Evolutionary conservation across 2,329 filamentous ascomycete genomes (phyloP).

Genomic region (Thelonectria rubi): DNA sequence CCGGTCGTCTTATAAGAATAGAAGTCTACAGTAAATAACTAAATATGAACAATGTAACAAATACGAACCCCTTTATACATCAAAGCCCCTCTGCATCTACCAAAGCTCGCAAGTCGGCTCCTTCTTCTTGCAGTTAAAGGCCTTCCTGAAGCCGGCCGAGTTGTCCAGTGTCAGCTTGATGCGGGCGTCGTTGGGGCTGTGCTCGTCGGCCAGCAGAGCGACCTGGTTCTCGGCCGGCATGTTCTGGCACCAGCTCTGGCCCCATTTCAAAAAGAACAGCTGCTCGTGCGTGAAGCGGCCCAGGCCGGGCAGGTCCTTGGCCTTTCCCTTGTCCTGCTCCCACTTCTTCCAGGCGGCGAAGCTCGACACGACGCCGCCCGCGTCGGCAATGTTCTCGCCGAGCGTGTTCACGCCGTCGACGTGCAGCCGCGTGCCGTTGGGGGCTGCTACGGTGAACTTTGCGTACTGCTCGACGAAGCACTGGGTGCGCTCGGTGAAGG

Average conservation of each 20-base stretch:
- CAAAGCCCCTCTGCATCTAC: constrained; percentile 49
- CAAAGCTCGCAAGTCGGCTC: constrained; percentile 76
- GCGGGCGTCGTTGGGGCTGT: constrained; percentile 70
- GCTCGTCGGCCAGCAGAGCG: constrained; percentile 67
- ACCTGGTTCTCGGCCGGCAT: constrained; percentile 66
- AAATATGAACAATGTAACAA: background rate
- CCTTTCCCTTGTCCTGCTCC: constrained; percentile 57
- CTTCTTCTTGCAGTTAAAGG: constrained; percentile 71
- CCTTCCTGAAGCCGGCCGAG: constrained; percentile 72
- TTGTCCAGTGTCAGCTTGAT: constrained; percentile 72
- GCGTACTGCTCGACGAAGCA: constrained; percentile 76
- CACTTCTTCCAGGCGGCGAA: constrained; percentile 73
- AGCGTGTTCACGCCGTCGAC: constrained; percentile 72
- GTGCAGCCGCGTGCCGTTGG: constrained; percentile 64
- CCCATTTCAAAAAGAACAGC: constrained; percentile 74
- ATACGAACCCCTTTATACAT: background rate
- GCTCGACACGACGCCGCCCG: constrained; percentile 70
- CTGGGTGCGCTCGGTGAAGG: constrained; percentile 66
- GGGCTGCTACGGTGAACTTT: constrained; percentile 66
- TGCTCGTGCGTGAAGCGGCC: constrained; percentile 72
- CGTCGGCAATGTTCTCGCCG: constrained; percentile 77
- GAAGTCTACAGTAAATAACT: background rate
- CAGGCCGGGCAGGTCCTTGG: constrained; percentile 66
- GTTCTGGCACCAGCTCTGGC: constrained; percentile 74
- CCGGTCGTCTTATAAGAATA: too few species aligned